phyloP scores from a whole-genome alignment of 1,284 basidiomycete species.

The Heterobasidion annosum region DNA sequence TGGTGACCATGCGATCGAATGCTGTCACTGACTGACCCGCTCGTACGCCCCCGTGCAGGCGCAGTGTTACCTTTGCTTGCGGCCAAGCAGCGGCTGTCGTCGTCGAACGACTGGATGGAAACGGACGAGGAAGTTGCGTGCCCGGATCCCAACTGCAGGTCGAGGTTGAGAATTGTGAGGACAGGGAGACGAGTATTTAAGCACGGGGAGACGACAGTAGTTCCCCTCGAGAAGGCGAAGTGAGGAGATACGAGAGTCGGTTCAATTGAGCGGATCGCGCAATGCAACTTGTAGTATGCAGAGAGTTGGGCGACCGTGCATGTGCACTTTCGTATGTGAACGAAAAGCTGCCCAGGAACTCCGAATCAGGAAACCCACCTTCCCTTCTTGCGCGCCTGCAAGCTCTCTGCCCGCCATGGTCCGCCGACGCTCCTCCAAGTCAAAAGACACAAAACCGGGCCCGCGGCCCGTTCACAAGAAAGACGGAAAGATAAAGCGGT shows the following conservation, averaged over 20 bases:
- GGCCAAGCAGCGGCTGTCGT: constrained; percentile 48
- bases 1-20: not conserved
- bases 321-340: no score
- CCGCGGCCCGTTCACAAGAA: constrained; percentile 40
- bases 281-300: no score
- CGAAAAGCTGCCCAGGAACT: no score
- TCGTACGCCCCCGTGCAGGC: constrained; percentile 20
- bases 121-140: constrained; percentile 56
- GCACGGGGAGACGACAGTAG: constrained; percentile 42
- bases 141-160: constrained; percentile 54
- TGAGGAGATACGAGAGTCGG: no score
- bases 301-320: no score
- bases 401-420: constrained; percentile 15
- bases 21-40: not conserved
- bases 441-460: constrained; percentile 18
- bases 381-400: no score
- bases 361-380: no score
- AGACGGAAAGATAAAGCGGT: constrained; percentile 46
- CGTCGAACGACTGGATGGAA: constrained; percentile 57
- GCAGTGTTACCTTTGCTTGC: constrained; percentile 52
- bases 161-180: constrained; percentile 41
- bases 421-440: constrained; percentile 20
- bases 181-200: constrained; percentile 41
- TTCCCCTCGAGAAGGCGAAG: constrained; percentile 22
- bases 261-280: no score